These are phyloP conservation scores for Phialophora expanda DNA, from an alignment of 2,329 filamentous ascomycete species.

Conservation along the genomic window DNA sequence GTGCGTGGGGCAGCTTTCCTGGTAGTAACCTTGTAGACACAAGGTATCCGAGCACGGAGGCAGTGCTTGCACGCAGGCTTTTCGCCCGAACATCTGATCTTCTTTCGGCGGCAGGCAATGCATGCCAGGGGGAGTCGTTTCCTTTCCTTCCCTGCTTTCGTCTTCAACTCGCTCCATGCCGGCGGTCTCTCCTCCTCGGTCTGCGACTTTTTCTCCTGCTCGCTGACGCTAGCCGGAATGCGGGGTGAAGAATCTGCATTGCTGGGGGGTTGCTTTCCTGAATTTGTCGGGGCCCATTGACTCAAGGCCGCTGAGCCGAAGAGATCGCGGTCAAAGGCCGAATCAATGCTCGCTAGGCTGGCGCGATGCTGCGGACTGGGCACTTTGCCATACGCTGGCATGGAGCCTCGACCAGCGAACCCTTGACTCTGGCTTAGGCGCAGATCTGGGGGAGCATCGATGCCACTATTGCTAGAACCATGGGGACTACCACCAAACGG, in stretches of 20 bases:
- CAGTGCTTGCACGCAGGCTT: conserved; percentile 98
- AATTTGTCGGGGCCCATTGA: conserved; percentile 34
- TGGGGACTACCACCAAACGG: conserved; percentile 36
- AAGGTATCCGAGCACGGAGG: conserved; percentile 86
- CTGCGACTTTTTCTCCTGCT: conserved; percentile 42
- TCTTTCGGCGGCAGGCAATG: conserved; percentile 94
- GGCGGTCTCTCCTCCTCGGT: conserved; percentile 65
- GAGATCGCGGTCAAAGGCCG: conserved; percentile 35
- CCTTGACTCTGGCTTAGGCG: conserved; percentile 30
- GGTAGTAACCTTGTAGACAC: conserved; percentile 96
- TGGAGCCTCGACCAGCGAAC: conserved; percentile 31
- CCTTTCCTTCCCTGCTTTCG: conserved; percentile 92
- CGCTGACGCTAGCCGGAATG: conserved; percentile 25
- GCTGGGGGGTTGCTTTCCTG: conserved; percentile 31
- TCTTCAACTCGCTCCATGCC: conserved; percentile 82
- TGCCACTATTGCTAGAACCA: conserved; percentile 36
- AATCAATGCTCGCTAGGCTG: conserved; percentile 37
- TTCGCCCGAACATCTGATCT: conserved; percentile 96
- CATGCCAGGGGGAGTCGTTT: conserved; percentile 92
- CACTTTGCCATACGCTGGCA: conserved; percentile 26
- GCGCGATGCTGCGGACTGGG: conserved; percentile 36
- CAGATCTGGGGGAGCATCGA: conserved; percentile 36
- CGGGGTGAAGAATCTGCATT: conserved; percentile 32
- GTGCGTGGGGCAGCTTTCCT: conserved; percentile 92
- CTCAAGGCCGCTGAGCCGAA: conserved; percentile 33